Conservation (phyloP, 2,329 filamentous ascomycete genomes). For the Septoria linicola region DNA sequence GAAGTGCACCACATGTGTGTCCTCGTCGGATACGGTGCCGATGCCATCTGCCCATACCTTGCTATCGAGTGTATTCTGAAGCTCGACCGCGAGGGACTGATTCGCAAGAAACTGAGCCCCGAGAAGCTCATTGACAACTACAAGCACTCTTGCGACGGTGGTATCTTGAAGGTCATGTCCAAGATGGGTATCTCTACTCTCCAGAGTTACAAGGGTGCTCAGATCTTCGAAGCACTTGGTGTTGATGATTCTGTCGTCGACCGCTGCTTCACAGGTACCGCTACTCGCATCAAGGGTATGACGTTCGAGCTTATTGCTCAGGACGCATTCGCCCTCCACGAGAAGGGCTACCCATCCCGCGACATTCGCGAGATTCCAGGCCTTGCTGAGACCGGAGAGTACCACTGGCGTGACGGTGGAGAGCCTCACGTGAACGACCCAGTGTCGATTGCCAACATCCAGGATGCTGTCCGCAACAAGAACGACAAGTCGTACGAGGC, state of each 20-base stretch:
- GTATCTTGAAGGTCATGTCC: slow-evolving; percentile 97
- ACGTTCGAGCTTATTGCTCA: slow-evolving; percentile 92
- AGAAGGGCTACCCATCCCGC: slow-evolving; percentile 83
- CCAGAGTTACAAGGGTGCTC: slow-evolving; percentile 94
- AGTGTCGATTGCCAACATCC: slow-evolving; percentile 90
- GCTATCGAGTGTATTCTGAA: slow-evolving; percentile 96
- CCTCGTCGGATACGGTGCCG: slow-evolving; percentile 90
- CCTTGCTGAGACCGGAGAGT: slow-evolving; percentile 89
- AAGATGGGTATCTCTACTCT: slow-evolving; percentile 99
- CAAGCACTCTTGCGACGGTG: slow-evolving; percentile 93
- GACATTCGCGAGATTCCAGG: slow-evolving; percentile 74
- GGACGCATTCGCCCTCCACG: slow-evolving; percentile 91
- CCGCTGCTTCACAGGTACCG: slow-evolving; percentile 90
- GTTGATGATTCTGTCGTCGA: slow-evolving; percentile 90
- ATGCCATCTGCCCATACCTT: slow-evolving; percentile 91
- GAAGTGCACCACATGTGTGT: slow-evolving; percentile 99
- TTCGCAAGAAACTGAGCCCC: slow-evolving; percentile 82
- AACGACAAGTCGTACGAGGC: slow-evolving; percentile 99
- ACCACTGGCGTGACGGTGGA: slow-evolving; percentile 96
- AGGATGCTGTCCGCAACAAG: slow-evolving; percentile 93
- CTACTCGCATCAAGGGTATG: slow-evolving; percentile 88
- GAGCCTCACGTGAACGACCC: slow-evolving; percentile 96
- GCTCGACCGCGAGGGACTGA: slow-evolving; percentile 88
- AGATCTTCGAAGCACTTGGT: slow-evolving; percentile 95
- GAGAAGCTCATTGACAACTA: slow-evolving; percentile 90